Base-by-base conservation (phyloP, 2,329 filamentous ascomycete species). In the Coccinonectria pachysandricola region DNA sequence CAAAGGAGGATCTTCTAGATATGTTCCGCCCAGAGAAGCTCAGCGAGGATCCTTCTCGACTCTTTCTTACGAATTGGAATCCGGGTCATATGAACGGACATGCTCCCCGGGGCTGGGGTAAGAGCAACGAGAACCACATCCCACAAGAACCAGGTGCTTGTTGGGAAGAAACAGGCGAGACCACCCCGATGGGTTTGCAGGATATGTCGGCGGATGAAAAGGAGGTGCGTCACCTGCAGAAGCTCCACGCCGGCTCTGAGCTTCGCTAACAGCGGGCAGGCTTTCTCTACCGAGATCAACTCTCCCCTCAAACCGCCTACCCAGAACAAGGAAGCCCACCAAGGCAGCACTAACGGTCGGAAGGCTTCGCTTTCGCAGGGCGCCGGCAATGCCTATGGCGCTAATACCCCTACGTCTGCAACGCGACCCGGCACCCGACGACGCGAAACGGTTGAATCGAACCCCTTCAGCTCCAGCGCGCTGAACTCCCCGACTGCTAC, bases 131-230 rank as follows among this genome's bases (percentile, higher is more conserved):
- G 39, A 70, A 69, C 32, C 79, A 85, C 37, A 64, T 69, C 36
- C 76, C 76, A 32, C 74, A 81, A 46, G 86, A 88, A 22, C 83
- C 87, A n/a, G 85, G 91, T 36, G 73, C 88, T 21, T 96, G 87
- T 54, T 98, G 88, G 91, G 83, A 93, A 48, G 59, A 70, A 32
- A 68, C 69, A 33, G 85, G 82, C 13, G 68, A 69, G 27, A 66
- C 75, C 22, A 68, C 72, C 37, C 85, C 87, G 6, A 63, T 95
- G 38, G 75, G 75, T 15, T 53, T 94, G 38, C 66, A 73, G 35
- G 75, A 81, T 21, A 75, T 93, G 72, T 64, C 68, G 2, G 37
- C 56, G 5, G 67, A 74, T 34, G 75, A 79, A 55, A 73, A 64
- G 48, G 67, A 69, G 54, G 71, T 75, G 47, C 48, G 62, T 53